phyloP scores from a whole-genome alignment of 495 filamentous ascomycete species.

The Aspergillus baeticus region DNA sequence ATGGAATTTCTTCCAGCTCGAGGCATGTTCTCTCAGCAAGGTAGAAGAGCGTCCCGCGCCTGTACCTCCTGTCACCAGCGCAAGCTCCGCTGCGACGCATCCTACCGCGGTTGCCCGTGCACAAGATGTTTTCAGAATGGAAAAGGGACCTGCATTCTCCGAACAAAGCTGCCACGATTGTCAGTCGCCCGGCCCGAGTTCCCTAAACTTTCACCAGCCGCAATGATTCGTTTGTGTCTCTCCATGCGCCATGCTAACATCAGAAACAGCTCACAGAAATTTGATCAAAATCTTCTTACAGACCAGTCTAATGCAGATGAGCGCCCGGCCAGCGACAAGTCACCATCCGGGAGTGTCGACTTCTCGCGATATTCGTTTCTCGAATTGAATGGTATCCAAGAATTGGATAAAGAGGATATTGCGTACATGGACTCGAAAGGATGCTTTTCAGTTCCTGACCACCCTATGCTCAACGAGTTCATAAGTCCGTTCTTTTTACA shows the following conservation, averaged over 20 bases:
- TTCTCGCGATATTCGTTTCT: conserved; percentile 40
- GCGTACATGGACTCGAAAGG: conserved; percentile 39
- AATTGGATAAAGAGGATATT: conserved; percentile 41
- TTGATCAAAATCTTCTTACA: neutral
- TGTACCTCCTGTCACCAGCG: conserved; percentile 45
- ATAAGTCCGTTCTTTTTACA: conserved; percentile 45
- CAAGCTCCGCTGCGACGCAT: conserved; percentile 51
- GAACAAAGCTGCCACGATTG: conserved; percentile 21
- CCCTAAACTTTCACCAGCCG: no score
- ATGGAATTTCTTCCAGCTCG: no score
- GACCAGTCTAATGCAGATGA: neutral
- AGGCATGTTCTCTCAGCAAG: conserved; percentile 2
- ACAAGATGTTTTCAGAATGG: conserved; percentile 45
- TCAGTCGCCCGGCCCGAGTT: conserved; percentile 18
- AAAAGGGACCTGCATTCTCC: conserved; percentile 37
- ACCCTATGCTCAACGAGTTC: conserved; percentile 38
- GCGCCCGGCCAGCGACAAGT: neutral
- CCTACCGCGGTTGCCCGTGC: conserved; percentile 44
- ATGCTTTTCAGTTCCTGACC: conserved; percentile 38
- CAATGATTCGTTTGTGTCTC: neutral
- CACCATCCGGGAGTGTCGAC: neutral
- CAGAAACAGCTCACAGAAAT: conserved; percentile 3
- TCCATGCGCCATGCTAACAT: neutral
- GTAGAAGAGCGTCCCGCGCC: conserved; percentile 38
- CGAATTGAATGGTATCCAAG: conserved; percentile 27